Percentiles rank a stretch among this genome's conserved stretches.
Conservation (phyloP, 352 stramenopile species). For the Aphanomyces astaci region DNA sequence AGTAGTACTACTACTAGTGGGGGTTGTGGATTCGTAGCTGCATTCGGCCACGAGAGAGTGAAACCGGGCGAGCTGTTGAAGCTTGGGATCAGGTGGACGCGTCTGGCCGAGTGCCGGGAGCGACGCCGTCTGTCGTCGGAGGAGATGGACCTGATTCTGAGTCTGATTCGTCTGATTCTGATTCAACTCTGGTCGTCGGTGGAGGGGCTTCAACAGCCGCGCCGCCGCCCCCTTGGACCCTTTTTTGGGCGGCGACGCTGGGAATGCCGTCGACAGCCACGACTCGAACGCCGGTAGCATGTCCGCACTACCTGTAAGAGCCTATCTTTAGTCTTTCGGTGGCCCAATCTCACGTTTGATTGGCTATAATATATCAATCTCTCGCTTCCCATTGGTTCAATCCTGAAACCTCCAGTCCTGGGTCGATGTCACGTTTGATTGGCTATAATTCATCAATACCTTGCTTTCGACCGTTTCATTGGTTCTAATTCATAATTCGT, state of each 20-base stretch:
- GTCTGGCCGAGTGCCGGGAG: background rate
- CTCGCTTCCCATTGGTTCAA: no score
- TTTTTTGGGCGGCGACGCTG: background rate
- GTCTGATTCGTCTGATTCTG: no score
- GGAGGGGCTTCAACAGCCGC: background rate
- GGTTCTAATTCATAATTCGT: no score
- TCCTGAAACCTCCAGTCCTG: no score
- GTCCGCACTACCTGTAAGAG: no score
- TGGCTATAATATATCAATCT: no score
- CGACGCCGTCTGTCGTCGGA: background rate
- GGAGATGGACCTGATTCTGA: background rate
- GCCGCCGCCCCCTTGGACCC: background rate
- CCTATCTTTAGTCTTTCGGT: background rate
- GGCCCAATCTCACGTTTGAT: no score
- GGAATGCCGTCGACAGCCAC: background rate
- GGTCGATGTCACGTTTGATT: no score
- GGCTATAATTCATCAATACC: no score
- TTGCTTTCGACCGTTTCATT: no score
- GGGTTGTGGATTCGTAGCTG: background rate
- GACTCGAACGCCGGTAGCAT: background rate
- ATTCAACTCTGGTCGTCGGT: background rate
- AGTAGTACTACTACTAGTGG: background rate
- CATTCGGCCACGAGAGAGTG: background rate
- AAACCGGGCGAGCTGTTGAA: background rate
- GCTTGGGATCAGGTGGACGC: background rate